A percentile compares a stretch with the other conserved stretches of the same genome.
Evolutionary conservation across 805 yeast genomes (phyloP).

Genomic region (Cephaloascus albidus): DNA sequence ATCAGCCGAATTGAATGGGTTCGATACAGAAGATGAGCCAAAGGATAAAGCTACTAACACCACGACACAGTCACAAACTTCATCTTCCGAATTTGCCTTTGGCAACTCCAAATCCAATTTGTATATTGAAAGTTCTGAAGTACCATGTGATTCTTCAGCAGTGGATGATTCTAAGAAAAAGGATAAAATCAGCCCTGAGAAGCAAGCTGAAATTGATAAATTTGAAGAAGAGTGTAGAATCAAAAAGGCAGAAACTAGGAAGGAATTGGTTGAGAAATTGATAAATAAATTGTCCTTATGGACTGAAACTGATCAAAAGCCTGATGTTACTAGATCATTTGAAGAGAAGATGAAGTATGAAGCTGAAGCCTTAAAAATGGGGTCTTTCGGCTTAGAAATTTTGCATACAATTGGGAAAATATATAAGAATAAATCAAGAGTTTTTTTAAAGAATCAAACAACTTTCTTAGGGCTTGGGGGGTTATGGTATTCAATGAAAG

Average conservation of each 20-base stretch:
- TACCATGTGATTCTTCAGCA: not conserved
- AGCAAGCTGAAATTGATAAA: slow-evolving; percentile 45
- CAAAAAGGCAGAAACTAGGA: slow-evolving; percentile 58
- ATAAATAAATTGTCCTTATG: slow-evolving; percentile 31
- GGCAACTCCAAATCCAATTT: not conserved
- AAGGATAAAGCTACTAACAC: slow-evolving; percentile 5
- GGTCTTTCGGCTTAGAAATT: slow-evolving; percentile 78
- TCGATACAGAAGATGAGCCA: slow-evolving; percentile 19
- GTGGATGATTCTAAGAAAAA: not conserved
- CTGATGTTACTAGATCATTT: slow-evolving; percentile 39
- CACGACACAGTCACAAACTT: slow-evolving; percentile 2
- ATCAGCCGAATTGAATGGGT: slow-evolving; percentile 33
- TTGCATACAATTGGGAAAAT: slow-evolving; percentile 68
- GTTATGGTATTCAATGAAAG: slow-evolving; percentile 57
- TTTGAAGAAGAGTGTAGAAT: slow-evolving; percentile 69
- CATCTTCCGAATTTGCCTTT: too few relatives aligned
- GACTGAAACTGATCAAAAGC: slow-evolving; percentile 34
- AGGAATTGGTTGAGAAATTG: slow-evolving; percentile 51
- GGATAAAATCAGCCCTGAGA: slow-evolving; percentile 3
- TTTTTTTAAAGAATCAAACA: slow-evolving; percentile 56
- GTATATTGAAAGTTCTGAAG: not conserved
- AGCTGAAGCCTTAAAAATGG: slow-evolving; percentile 75
- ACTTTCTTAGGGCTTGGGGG: slow-evolving; percentile 60
- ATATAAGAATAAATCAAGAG: slow-evolving; percentile 55
- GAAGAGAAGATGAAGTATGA: slow-evolving; percentile 62